Percentiles rank a stretch among this genome's conserved stretches.
Conservation (phyloP, 257 asterid species). For the Perilla frutescens region DNA sequence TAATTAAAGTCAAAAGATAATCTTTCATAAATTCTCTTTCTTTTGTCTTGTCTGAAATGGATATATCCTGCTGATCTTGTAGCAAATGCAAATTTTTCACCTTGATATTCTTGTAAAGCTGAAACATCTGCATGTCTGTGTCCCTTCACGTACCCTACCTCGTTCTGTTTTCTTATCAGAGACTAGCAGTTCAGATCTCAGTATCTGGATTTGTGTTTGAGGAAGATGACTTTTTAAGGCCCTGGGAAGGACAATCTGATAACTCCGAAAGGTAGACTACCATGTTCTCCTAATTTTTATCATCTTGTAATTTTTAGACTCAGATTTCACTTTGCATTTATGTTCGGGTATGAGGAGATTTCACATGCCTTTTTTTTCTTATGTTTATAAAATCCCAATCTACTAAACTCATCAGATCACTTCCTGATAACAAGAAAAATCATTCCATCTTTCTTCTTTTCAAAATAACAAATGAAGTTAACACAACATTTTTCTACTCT, state of each 20-base stretch:
- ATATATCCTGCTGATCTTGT: conserved; percentile 9
- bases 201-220: conserved; percentile 90
- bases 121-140: conserved; percentile 23
- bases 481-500: not conserved
- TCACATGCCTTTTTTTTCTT: conserved; percentile 10
- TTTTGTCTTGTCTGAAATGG: conserved; percentile 22
- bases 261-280: conserved; percentile 77
- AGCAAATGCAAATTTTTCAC: conserved; percentile 5
- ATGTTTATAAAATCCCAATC: not conserved
- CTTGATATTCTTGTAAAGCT: not conserved
- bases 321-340: conserved; percentile 1
- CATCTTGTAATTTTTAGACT: conserved; percentile 12
- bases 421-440: not conserved
- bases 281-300: conserved; percentile 5
- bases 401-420: conserved; percentile 13
- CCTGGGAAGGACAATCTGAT: conserved; percentile 81
- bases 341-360: conserved; percentile 11
- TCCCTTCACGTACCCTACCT: conserved; percentile 24
- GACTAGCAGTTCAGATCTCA: conserved; percentile 87
- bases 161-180: conserved; percentile 56
- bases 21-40: conserved; percentile 14
- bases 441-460: conserved; percentile 14
- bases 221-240: conserved; percentile 79
- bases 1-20: not conserved
- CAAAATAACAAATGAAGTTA: not conserved